A percentile compares a stretch with the other conserved stretches of the same genome.
Conservation (phyloP, 1,284 basidiomycete genomes). For the Boletus hoseneyae region DNA sequence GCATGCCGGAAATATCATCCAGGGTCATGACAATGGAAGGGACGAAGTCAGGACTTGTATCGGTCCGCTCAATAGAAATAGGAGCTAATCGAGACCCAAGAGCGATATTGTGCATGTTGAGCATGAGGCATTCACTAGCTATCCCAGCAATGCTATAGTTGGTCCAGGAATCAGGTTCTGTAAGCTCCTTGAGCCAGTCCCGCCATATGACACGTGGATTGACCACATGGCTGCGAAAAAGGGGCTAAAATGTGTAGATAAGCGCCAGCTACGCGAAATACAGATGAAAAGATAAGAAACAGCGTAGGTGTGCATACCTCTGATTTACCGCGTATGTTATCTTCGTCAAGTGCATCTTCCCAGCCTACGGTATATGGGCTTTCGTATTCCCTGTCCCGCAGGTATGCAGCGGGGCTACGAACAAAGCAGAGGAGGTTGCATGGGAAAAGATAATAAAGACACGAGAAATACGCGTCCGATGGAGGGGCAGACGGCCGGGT, state of each 20-base stretch:
- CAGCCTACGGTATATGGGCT: conserved; percentile 62
- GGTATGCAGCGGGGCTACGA: conserved; percentile 60
- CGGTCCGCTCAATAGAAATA: conserved; percentile 16
- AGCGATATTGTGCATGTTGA: conserved; percentile 59
- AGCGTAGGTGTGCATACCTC: conserved; percentile 43
- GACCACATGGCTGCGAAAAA: conserved; percentile 70
- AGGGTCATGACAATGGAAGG: conserved; percentile 12
- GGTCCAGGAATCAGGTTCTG: conserved; percentile 62
- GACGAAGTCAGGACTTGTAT: conserved; percentile 4
- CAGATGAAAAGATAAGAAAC: background rate
- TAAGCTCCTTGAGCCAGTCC: conserved; percentile 61
- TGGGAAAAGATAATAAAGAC: conserved; percentile 85
- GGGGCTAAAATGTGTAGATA: conserved; percentile 40
- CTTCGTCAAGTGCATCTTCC: conserved; percentile 65
- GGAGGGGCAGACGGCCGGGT: conserved; percentile 51
- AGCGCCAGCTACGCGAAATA: conserved; percentile 1
- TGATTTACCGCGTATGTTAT: conserved; percentile 64
- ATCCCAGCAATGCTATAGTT: conserved; percentile 65
- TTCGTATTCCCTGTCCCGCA: conserved; percentile 46
- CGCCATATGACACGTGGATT: conserved; percentile 72
- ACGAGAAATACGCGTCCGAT: conserved; percentile 65
- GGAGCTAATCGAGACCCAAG: conserved; percentile 37
- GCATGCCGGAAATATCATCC: conserved; percentile 19
- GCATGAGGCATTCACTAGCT: conserved; percentile 66
- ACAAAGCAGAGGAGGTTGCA: conserved; percentile 79